Percentiles rank a stretch among this genome's conserved stretches.
phyloP scores from a whole-genome alignment of 495 filamentous ascomycete species.

The Gamarada debralockiae region DNA sequence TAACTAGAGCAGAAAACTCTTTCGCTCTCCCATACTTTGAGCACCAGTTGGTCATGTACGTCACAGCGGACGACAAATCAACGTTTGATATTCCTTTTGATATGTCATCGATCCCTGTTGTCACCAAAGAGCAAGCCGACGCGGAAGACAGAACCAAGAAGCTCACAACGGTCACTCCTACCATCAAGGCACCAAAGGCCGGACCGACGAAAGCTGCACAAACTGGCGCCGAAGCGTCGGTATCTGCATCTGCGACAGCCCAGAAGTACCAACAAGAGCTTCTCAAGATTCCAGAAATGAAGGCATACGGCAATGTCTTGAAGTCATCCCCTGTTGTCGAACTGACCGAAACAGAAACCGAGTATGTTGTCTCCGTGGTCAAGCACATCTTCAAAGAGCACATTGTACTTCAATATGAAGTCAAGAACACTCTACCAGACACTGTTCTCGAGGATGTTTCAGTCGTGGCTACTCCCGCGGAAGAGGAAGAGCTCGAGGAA shows the following conservation, averaged over 20 bases:
- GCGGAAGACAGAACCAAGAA: slow-evolving; percentile 98
- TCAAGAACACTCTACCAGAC: slow-evolving; percentile 94
- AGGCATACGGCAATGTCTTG: slow-evolving; percentile 80
- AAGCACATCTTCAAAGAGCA: slow-evolving; percentile 99
- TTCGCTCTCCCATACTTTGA: slow-evolving; percentile 95
- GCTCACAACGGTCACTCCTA: slow-evolving; percentile 85
- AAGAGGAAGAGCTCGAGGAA: slow-evolving; percentile 79
- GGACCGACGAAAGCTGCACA: slow-evolving; percentile 72
- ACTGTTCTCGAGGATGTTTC: slow-evolving; percentile 89
- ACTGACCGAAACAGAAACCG: slow-evolving; percentile 93
- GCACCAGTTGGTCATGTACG: slow-evolving; percentile 96
- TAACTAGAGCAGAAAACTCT: slow-evolving; percentile 58
- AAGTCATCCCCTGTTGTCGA: slow-evolving; percentile 85
- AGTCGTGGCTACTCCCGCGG: slow-evolving; percentile 77
- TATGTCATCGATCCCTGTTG: slow-evolving; percentile 84
- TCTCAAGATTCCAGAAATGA: slow-evolving; percentile 84
- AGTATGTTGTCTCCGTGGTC: slow-evolving; percentile 90
- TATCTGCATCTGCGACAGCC: slow-evolving; percentile 69
- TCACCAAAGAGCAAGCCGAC: slow-evolving; percentile 91
- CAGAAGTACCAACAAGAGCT: slow-evolving; percentile 87
- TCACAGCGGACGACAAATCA: slow-evolving; percentile 81
- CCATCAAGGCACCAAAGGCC: slow-evolving; percentile 87
- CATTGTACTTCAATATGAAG: slow-evolving; percentile 92
- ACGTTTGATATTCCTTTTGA: slow-evolving; percentile 87
- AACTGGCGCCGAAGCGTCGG: slow-evolving; percentile 64